A percentile compares a stretch with the other conserved stretches of the same genome.
Evolutionary conservation across 129 eudicot species (phyloP).

Genomic region (Flaveria ramosissima): DNA sequence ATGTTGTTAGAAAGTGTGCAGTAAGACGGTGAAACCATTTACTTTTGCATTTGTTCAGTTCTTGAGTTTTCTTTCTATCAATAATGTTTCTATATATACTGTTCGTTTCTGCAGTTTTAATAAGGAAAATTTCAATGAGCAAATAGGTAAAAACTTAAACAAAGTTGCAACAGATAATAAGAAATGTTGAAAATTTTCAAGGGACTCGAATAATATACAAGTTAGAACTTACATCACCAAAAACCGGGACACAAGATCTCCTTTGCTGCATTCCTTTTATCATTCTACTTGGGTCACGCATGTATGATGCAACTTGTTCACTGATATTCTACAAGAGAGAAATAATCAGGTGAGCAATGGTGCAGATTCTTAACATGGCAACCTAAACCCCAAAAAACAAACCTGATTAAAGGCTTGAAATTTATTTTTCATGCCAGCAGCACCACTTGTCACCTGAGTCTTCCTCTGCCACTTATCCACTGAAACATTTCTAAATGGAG

Average conservation of each 20-base stretch:
- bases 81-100: background rate
- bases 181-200: background rate
- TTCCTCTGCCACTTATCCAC: constrained; percentile 91
- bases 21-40: background rate
- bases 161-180: background rate
- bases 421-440: constrained; percentile 70
- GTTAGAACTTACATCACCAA: constrained; percentile 66
- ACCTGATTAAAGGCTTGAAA: constrained; percentile 86
- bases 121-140: background rate
- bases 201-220: constrained; percentile 24
- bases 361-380: background rate
- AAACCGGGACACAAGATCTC: constrained; percentile 62
- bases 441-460: constrained; percentile 78
- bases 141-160: background rate
- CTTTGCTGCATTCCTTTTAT: constrained; percentile 80
- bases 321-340: constrained; percentile 58
- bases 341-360: background rate
- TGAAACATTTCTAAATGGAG: constrained; percentile 62
- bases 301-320: constrained; percentile 80
- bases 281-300: constrained; percentile 96
- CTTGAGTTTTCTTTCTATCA: background rate
- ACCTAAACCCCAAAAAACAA: background rate
- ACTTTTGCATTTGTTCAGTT: background rate
- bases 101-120: background rate
- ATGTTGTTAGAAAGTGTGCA: background rate